Evolutionary conservation across 768 basidiomycete genomes (phyloP).

Genomic region (Psilocybe cubensis): DNA sequence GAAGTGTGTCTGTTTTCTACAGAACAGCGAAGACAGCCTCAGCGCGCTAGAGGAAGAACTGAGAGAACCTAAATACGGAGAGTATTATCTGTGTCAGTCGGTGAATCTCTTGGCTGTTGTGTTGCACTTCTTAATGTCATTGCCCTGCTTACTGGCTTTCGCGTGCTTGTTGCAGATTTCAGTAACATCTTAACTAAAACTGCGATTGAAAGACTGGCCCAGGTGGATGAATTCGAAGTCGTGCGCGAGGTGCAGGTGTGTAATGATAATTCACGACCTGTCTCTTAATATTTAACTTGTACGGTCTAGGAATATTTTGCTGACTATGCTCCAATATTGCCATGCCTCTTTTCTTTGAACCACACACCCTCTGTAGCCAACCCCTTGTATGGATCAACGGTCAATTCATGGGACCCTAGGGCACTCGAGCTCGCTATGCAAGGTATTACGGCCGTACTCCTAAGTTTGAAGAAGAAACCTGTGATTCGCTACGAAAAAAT

Average conservation of each 20-base stretch:
- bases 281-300: not conserved
- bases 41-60: conserved; percentile 85
- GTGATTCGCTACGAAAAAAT: conserved; percentile 93
- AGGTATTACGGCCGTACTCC: conserved; percentile 81
- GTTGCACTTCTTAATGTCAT: conserved; percentile 13
- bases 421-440: conserved; percentile 82
- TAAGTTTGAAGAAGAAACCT: conserved; percentile 96
- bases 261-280: no score
- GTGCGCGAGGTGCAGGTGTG: conserved; percentile 95
- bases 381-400: conserved; percentile 74
- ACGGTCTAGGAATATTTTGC: conserved; percentile 95
- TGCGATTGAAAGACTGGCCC: conserved; percentile 90
- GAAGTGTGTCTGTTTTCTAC: conserved; percentile 95
- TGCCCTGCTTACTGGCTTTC: conserved; percentile 10
- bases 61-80: conserved; percentile 90
- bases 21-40: conserved; percentile 81
- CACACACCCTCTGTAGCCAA: conserved; percentile 62
- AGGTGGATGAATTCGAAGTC: conserved; percentile 94
- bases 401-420: conserved; percentile 72
- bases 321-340: conserved; percentile 88
- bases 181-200: conserved; percentile 91
- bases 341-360: conserved; percentile 87
- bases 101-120: conserved; percentile 54
- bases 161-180: conserved; percentile 65
- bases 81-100: conserved; percentile 99